Base-by-base conservation (phyloP, 352 stramenopile genomes). In the Peronospora belbahrii region DNA sequence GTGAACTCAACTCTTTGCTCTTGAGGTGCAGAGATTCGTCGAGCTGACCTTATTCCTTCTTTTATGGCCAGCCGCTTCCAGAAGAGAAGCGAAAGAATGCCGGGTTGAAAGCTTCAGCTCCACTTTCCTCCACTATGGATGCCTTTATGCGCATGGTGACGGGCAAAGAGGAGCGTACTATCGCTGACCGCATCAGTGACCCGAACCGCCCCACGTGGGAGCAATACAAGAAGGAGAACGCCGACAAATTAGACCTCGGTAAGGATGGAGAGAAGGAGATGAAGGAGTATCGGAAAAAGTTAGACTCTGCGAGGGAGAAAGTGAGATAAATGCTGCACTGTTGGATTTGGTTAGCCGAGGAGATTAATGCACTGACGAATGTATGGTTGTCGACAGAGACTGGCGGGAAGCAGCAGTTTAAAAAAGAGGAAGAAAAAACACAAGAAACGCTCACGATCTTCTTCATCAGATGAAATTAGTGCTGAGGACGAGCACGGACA, bases 221-320 rank as follows among this genome's bases (percentile, higher is more conserved):
- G 60, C 85, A 97, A 45, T 98, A 95, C 69, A 98, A 97, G 65
- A 95, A 95, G 55, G 88, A 97, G 48, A 98, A 97, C 52, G 75
- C 91, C 14, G 90, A 97, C 57, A 97, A 96, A 57, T 62, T 98
- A 14, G 83, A 97, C 46, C 52, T 97, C 35, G 81, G 43, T 11
- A 72, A 74, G 19, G 80, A 88, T 15, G 86, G 94, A 53, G 72
- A 94, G 47, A 92, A 94, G 50, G 88, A 97, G 57, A 98, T 98
- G 93, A 73, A 90, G 43, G 85, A 83, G 32, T 98, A 98, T 67
- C 67, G 92, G 28, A 89, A 89, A 52, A 74, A 97, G 53, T 65
- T 98, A 5, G 93, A 98, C 56, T 72, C 84, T 28, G 77, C 92
- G 23, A 74, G 92, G 4, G 85, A 97, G 30, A 91, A 94, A 65